phyloP scores from a whole-genome alignment of 139 green algal species.

The Auxenochlorella pyrenoidosa region DNA sequence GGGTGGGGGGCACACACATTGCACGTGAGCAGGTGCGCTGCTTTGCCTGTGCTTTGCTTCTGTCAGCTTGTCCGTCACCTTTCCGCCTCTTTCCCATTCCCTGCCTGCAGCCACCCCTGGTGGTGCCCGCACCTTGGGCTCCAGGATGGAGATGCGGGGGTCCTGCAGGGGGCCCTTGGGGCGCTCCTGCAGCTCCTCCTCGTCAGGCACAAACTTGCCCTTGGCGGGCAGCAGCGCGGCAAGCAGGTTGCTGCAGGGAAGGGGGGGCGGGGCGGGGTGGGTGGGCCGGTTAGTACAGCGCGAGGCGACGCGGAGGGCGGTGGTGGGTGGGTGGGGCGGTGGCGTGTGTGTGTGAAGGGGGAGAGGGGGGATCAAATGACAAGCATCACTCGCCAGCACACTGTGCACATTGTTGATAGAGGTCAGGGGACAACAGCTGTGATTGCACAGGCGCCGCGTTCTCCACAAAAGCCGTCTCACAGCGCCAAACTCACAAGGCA shows the following conservation, averaged over 20 bases:
- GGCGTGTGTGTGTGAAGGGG: no score
- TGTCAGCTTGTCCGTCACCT: no score
- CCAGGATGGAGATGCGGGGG: constrained; percentile 62
- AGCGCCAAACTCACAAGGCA: constrained; percentile 43
- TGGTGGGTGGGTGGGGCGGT: neutral
- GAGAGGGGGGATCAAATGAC: no score
- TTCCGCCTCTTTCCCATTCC: no score
- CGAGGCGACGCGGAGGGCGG: neutral
- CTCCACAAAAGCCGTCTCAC: neutral
- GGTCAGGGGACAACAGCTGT: no score
- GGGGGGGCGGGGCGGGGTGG: no score
- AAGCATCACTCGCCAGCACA: no score
- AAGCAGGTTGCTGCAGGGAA: constrained; percentile 54
- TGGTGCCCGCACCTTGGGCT: neutral
- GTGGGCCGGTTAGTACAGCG: neutral
- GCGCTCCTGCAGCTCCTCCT: constrained; percentile 50
- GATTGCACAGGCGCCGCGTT: no score
- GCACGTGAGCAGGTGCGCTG: neutral
- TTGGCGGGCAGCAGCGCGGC: constrained; percentile 63
- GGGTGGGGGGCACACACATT: neutral
- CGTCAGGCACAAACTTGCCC: constrained; percentile 50
- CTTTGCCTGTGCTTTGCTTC: neutral
- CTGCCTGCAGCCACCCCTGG: no score
- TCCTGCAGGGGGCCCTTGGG: constrained; percentile 70
- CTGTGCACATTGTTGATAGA: no score